Evolutionary conservation across 345 rosid genomes (phyloP).

Genomic region (Sonneratia caseolaris): DNA sequence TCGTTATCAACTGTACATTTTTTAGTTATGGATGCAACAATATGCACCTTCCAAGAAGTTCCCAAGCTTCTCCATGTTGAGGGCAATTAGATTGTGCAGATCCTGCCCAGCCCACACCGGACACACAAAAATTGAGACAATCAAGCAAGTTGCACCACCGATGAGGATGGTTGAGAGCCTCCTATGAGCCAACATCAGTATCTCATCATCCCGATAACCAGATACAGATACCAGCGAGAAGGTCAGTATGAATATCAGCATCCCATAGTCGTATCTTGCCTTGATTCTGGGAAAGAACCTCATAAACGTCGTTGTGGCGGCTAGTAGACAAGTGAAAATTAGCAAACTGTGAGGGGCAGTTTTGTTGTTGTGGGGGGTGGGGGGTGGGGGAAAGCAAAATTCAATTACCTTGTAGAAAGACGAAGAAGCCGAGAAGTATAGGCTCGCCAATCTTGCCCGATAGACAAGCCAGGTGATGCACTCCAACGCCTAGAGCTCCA

Average conservation of each 20-base stretch:
- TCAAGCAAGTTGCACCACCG: slow-evolving; percentile 40
- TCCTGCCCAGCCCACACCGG: slow-evolving; percentile 74
- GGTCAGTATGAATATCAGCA: slow-evolving; percentile 64
- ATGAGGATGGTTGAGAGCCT: slow-evolving; percentile 58
- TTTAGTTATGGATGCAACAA: not conserved
- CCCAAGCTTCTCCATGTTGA: slow-evolving; percentile 45
- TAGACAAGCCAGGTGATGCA: slow-evolving; percentile 48
- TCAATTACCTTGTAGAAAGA: slow-evolving; percentile 44
- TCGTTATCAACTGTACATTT: not conserved
- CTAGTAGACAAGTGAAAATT: slow-evolving; percentile 20
- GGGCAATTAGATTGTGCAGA: slow-evolving; percentile 42
- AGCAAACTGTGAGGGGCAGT: not conserved
- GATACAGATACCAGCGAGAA: slow-evolving; percentile 64
- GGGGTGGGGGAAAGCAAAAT: too few relatives aligned
- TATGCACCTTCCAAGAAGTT: slow-evolving; percentile 47
- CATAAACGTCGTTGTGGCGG: slow-evolving; percentile 47
- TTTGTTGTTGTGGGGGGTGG: too few relatives aligned
- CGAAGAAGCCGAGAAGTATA: slow-evolving; percentile 51
- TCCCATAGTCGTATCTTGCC: slow-evolving; percentile 79
- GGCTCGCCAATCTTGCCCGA: slow-evolving; percentile 54
- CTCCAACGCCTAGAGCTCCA: slow-evolving; percentile 55
- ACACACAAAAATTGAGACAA: slow-evolving; percentile 36
- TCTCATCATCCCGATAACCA: slow-evolving; percentile 47
- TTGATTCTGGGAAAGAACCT: slow-evolving; percentile 67
- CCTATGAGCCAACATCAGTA: slow-evolving; percentile 39